Base-by-base conservation (phyloP, 169 alveolate species). In the Eimeria acervulina region DNA sequence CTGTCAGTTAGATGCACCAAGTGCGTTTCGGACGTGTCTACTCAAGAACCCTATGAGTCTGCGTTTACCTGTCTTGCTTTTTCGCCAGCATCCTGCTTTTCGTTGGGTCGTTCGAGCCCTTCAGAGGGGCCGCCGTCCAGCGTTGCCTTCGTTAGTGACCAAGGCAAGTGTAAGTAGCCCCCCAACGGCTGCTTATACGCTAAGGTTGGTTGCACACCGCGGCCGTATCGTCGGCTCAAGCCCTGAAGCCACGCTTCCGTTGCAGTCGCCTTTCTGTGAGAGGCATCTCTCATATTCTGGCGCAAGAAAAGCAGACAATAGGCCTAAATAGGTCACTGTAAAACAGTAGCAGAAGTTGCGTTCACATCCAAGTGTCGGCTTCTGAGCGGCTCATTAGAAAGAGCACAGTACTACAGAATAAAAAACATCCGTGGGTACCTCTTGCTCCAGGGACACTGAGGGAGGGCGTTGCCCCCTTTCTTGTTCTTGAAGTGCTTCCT, bases 211-310 rank as follows among this genome's bases (percentile, higher is more conserved):
- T 63, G 81, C 66, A 23, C 94, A 8, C 94, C 94, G 28, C 83
- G 94, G 61, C 96, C 96, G 90, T 94, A 94, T 8, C 96, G 96
- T 44, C 96, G 68, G 23, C 93, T 74, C 33, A 95, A 70, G 80
- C 96, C 96, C 66, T 95, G 95, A 23, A 95, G 74, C 96, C 96
- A 95, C 28, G 96, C 92, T 26, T 76, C 96, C 44, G 92, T 72
- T 31, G 95, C 96, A 17, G 47, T 92, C 21, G 84, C 70, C 12
- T 59, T 44, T 21, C 26, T 10, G 63, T 78, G 38, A 42, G 26
- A 13, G 66, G 21, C 63, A 42, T 78, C 61, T 44, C 51, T n/a
- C 66, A n/a, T 19, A 78, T 21, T n/a, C 87, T 33, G 85, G 15
- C 5, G 17, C 13, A 61, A 28, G 52, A 63, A 52, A 66, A 51